Evolutionary conservation across 345 rosid species (phyloP).

Genomic region (Ceriops tagal): DNA sequence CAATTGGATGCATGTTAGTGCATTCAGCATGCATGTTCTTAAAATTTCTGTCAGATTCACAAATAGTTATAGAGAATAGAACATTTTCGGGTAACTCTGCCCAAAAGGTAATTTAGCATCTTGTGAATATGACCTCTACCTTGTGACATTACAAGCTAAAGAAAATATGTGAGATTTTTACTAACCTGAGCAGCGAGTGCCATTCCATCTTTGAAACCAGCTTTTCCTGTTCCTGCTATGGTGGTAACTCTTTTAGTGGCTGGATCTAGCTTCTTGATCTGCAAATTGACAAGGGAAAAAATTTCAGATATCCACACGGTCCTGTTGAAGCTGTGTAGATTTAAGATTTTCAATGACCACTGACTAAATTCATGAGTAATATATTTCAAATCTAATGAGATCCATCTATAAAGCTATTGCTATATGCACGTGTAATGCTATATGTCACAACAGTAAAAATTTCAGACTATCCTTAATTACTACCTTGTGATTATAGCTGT

Average conservation of each 20-base stretch:
- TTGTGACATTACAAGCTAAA: background rate
- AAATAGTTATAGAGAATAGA: too few species aligned
- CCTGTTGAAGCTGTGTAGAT: background rate
- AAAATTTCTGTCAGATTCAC: too few species aligned
- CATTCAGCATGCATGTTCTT: too few species aligned
- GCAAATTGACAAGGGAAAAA: slow-evolving; percentile 19
- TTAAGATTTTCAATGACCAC: background rate
- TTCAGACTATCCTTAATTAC: background rate
- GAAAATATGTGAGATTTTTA: slow-evolving; percentile 3
- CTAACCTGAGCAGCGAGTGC: slow-evolving; percentile 71
- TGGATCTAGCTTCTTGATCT: slow-evolving; percentile 90
- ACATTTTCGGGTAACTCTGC: background rate
- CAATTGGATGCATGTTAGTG: too few species aligned
- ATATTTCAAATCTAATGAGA: background rate
- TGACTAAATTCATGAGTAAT: background rate
- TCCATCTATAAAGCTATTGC: background rate
- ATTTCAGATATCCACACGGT: background rate
- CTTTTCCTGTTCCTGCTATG: slow-evolving; percentile 89
- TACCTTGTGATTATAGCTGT: slow-evolving; percentile 97
- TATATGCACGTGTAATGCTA: background rate
- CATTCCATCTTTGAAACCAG: slow-evolving; percentile 84
- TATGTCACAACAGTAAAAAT: background rate
- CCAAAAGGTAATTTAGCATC: background rate
- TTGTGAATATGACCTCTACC: background rate
- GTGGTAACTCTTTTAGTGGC: slow-evolving; percentile 66